Conservation (phyloP, 345 rosid genomes). For the Bruguiera gymnorhiza region DNA sequence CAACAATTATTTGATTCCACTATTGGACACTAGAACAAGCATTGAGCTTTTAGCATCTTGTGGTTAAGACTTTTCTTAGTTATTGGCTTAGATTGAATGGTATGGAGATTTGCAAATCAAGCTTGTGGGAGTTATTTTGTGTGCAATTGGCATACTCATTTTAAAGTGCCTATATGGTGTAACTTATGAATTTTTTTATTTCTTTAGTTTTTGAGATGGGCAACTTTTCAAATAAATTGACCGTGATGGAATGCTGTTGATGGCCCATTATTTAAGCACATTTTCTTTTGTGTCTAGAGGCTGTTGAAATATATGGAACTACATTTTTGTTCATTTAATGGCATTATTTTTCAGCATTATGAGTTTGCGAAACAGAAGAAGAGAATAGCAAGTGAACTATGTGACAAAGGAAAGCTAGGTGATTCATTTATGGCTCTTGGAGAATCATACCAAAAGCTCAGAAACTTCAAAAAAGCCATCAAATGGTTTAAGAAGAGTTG, state of each 20-base stretch:
- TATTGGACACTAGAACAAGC: background rate
- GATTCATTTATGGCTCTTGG: conserved; percentile 79
- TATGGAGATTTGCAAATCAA: background rate
- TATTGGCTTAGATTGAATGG: background rate
- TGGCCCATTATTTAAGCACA: background rate
- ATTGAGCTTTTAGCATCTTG: background rate
- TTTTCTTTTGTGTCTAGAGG: background rate
- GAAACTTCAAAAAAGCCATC: conserved; percentile 66
- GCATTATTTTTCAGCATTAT: conserved; percentile 48
- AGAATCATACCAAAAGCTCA: conserved; percentile 81
- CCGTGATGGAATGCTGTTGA: background rate
- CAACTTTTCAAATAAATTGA: background rate
- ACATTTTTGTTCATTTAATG: conserved; percentile 13
- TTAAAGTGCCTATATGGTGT: background rate
- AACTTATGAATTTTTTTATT: background rate
- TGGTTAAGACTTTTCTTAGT: background rate
- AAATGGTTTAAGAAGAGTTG: conserved; percentile 70
- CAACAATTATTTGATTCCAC: no score
- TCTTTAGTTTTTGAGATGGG: background rate
- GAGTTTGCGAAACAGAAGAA: conserved; percentile 78
- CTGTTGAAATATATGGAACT: conserved; percentile 4
- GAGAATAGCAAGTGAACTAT: conserved; percentile 59
- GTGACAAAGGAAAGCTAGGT: conserved; percentile 77
- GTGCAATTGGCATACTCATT: background rate
- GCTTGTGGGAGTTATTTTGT: background rate